These are phyloP conservation scores for Thamnidium elegans DNA, from an alignment of 192 early-diverging fungal genomes.

Conservation along the genomic window DNA sequence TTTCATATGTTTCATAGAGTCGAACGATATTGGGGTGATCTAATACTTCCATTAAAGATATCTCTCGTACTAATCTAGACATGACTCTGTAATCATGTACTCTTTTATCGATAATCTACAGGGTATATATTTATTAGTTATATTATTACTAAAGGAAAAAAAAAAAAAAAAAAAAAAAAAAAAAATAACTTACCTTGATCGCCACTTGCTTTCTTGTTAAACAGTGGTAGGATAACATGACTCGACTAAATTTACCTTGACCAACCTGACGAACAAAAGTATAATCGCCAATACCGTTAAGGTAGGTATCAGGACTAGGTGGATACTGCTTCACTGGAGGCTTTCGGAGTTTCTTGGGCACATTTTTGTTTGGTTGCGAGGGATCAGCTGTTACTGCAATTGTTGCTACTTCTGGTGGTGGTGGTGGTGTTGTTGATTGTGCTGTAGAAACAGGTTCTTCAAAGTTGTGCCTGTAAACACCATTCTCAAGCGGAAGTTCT, in stretches of 20 bases:
- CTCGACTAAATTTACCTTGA: conserved; percentile 77
- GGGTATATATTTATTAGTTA: conserved; percentile 1
- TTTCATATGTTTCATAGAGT: conserved; percentile 80
- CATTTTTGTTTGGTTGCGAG: neutral
- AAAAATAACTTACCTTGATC: conserved; percentile 24
- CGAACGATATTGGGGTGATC: conserved; percentile 90
- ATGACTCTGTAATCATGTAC: conserved; percentile 46
- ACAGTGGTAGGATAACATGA: conserved; percentile 70
- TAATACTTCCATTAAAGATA: conserved; percentile 76
- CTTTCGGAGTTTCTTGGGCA: neutral
- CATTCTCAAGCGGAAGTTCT: neutral
- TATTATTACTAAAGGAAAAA: too few species aligned
- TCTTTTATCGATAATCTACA: conserved; percentile 51
- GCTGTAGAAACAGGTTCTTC: neutral
- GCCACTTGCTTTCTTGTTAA: conserved; percentile 38
- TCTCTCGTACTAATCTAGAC: conserved; percentile 72
- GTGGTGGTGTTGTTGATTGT: neutral
- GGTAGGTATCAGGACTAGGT: conserved; percentile 36
- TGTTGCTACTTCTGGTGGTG: neutral
- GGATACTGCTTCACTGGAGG: conserved; percentile 12
- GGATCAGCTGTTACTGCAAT: neutral
- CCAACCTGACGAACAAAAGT: conserved; percentile 71
- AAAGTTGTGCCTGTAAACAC: too few species aligned
- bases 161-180: neutral
- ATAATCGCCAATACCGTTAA: conserved; percentile 64